phyloP scores from a whole-genome alignment of 169 alveolate species.

The Plasmodium coatneyi region DNA sequence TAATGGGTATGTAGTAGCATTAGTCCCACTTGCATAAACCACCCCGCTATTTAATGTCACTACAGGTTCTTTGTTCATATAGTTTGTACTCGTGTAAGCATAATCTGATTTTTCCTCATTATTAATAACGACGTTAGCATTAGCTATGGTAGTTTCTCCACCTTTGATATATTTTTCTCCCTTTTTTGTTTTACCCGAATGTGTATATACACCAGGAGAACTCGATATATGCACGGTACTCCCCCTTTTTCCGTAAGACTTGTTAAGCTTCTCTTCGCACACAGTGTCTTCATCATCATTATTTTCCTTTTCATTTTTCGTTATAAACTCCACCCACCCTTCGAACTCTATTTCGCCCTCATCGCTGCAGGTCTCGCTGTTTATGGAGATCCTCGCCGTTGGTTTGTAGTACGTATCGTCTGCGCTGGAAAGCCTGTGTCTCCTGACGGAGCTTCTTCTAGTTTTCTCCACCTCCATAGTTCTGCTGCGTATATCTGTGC shows the following conservation, averaged over 20 bases:
- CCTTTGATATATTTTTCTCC: not conserved
- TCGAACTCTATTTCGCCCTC: conserved; percentile 69
- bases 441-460: conserved; percentile 21
- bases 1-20: not conserved
- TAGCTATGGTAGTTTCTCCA: conserved; percentile 3
- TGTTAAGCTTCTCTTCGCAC: not conserved
- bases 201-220: not conserved
- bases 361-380: conserved; percentile 34
- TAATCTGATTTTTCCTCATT: conserved; percentile 12
- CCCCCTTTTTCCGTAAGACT: not conserved
- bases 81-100: not conserved
- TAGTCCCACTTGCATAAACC: not conserved
- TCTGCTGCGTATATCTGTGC: not conserved
- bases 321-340: conserved; percentile 73
- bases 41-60: not conserved
- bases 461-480: not conserved
- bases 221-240: not conserved
- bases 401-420: conserved; percentile 41
- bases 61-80: conserved; percentile 21
- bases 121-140: not conserved
- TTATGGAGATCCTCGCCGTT: not conserved
- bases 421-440: conserved; percentile 25
- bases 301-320: conserved; percentile 28
- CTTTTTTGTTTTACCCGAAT: not conserved
- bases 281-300: conserved; percentile 1